Base-by-base conservation (phyloP, 805 yeast species). In the Metahyphopichia silvanorum region DNA sequence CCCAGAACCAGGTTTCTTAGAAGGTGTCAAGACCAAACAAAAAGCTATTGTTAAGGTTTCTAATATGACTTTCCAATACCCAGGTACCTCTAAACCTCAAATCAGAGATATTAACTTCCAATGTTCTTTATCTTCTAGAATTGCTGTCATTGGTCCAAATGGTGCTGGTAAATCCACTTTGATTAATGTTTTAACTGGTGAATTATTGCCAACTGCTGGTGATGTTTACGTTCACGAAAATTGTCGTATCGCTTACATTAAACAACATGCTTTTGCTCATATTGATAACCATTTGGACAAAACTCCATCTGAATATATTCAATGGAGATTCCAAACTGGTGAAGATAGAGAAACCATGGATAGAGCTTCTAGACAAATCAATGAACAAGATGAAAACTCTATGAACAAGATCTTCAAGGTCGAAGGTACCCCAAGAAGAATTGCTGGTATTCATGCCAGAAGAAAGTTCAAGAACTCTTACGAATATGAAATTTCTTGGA, bases 251-350 rank as follows among this genome's bases (percentile, higher is more conserved):
- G 99, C 98, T 63, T 93, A 93, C 93, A 89, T 93, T 61, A 93
- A 93, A 79, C 99, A 93, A 78, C 98, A 94, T 72, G 98, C 98
- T 71, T 93, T 93, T 66, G 98, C 98, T 50, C 98, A 93, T 74
- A 91, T 93, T 63, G 99, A 94, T 74, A 80, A 85, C 66, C 98
- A 93, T 69, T 80, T 91, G 70, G 99, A 93, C 82, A 86, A 85
- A 82, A 93, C 99, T 63, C 98, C 98, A 66, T 88, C 97, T 61
- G 98, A 93, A 79, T 93, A 93, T 79, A 93, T 93, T 59, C 98
- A 93, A 79, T 93, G 98, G 98, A 93, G 98, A 84, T 93, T 91
- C 97, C 98, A 93, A 79, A 93, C 98, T 66, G 98, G 98, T 89
- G 98, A 93, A 79, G 98, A 93, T 75, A 88, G 98, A 79, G 98